These are phyloP conservation scores for Akebia trifoliata DNA, from an alignment of 164 flowering plant species.

Conservation along the genomic window DNA sequence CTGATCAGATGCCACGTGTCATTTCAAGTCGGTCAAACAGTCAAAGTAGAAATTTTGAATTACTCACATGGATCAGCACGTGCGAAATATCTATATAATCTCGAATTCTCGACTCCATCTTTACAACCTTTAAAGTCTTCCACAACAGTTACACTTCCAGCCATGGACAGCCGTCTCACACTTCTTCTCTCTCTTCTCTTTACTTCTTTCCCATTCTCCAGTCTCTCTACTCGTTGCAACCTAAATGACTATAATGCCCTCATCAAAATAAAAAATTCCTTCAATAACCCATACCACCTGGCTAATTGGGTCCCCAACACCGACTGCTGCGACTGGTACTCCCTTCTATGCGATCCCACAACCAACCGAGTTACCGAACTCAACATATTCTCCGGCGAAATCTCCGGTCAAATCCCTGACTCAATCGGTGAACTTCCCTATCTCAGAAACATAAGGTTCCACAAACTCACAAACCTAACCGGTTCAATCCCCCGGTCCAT, in stretches of 20 bases:
- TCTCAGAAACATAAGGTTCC: slow-evolving; percentile 48
- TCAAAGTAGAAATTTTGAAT: no score
- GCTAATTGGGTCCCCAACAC: slow-evolving; percentile 46
- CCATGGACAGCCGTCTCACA: no score
- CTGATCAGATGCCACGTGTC: no score
- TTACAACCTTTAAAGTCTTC: no score
- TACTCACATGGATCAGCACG: no score
- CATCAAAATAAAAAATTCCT: slow-evolving; percentile 46
- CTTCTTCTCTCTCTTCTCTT: slow-evolving; percentile 14
- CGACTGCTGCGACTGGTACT: slow-evolving; percentile 70
- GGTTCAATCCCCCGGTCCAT: slow-evolving; percentile 57
- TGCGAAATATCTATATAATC: no score
- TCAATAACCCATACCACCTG: slow-evolving; percentile 55
- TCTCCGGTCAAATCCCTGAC: slow-evolving; percentile 57
- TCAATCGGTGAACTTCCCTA: slow-evolving; percentile 53
- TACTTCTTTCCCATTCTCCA: neutral
- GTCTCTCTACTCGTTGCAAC: no score
- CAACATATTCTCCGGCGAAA: slow-evolving; percentile 23
- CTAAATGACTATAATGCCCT: slow-evolving; percentile 61
- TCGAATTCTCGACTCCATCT: no score
- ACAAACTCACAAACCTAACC: slow-evolving; percentile 45
- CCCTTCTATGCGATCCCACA: slow-evolving; percentile 37
- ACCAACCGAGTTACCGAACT: slow-evolving; percentile 40
- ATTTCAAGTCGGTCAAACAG: no score
- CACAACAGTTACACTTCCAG: no score